phyloP scores from a whole-genome alignment of 371 early-diverging fungal genomes.

The Smittium culicis region DNA sequence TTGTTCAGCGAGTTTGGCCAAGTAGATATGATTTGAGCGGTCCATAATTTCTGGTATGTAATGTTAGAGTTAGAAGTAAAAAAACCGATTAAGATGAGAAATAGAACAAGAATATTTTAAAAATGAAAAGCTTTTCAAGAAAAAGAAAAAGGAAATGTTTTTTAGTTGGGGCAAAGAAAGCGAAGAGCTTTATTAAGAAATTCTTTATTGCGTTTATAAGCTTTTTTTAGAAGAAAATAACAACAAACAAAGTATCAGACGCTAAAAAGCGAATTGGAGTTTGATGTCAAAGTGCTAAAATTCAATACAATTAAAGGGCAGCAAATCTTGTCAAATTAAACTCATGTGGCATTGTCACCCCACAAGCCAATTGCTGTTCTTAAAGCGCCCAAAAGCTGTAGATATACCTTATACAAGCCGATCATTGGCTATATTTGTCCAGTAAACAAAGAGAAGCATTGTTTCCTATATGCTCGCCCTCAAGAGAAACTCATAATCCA shows the following conservation, averaged over 20 bases:
- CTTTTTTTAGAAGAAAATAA: background rate
- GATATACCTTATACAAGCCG: no score
- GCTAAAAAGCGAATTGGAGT: background rate
- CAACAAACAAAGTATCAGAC: background rate
- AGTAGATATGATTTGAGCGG: constrained; percentile 30
- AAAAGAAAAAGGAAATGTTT: background rate
- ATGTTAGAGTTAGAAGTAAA: background rate
- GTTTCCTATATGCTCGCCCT: no score
- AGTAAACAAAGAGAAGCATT: no score
- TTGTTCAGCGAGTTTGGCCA: constrained; percentile 97
- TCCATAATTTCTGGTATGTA: constrained; percentile 20
- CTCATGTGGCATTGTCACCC: background rate
- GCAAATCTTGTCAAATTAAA: background rate
- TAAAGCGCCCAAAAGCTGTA: no score
- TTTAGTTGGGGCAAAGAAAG: background rate
- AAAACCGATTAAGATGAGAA: background rate
- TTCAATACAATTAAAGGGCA: background rate
- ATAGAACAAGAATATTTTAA: background rate
- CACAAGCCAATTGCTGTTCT: background rate
- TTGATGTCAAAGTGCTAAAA: background rate
- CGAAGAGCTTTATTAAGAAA: no score
- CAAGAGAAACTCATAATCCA: no score
- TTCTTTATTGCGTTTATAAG: no score
- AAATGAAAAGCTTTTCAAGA: background rate
- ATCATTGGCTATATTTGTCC: no score